A percentile compares a stretch with the other conserved stretches of the same genome.
Evolutionary conservation across 805 yeast species (phyloP).

Genomic region (Cyberlindnera lachancei): DNA sequence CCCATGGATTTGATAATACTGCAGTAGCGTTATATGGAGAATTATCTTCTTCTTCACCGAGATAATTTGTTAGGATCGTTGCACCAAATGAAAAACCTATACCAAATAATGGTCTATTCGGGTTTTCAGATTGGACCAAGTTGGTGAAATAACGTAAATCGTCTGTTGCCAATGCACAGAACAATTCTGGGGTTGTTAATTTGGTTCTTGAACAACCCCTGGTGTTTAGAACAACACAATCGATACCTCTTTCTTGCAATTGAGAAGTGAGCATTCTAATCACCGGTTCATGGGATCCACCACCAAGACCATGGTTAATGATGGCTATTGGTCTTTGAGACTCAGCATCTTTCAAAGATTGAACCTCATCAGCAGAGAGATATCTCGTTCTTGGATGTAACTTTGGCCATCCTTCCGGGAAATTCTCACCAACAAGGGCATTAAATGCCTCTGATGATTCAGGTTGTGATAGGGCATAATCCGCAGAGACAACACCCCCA

Average conservation of each 20-base stretch:
- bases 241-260: constrained; percentile 37
- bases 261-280: constrained; percentile 46
- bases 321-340: constrained; percentile 45
- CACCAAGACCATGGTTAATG: constrained; percentile 67
- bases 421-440: constrained; percentile 31
- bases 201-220: constrained; percentile 77
- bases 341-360: constrained; percentile 25
- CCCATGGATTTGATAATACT: constrained; percentile 67
- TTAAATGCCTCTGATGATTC: constrained; percentile 23
- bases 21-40: constrained; percentile 50
- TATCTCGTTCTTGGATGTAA: constrained; percentile 67
- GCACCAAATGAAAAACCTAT: constrained; percentile 74
- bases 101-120: constrained; percentile 55
- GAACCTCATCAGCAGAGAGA: constrained; percentile 38
- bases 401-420: constrained; percentile 46
- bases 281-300: constrained; percentile 74
- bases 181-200: constrained; percentile 58
- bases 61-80: constrained; percentile 53
- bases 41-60: constrained; percentile 58
- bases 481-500: constrained; percentile 69
- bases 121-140: constrained; percentile 42
- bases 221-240: constrained; percentile 58
- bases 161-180: constrained; percentile 61
- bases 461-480: constrained; percentile 48
- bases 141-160: constrained; percentile 57